Evolutionary conservation across 2,329 filamentous ascomycete species (phyloP), one percentile per base, ranked within the genome.

Genomic region (Botrytis elliptica): DNA sequence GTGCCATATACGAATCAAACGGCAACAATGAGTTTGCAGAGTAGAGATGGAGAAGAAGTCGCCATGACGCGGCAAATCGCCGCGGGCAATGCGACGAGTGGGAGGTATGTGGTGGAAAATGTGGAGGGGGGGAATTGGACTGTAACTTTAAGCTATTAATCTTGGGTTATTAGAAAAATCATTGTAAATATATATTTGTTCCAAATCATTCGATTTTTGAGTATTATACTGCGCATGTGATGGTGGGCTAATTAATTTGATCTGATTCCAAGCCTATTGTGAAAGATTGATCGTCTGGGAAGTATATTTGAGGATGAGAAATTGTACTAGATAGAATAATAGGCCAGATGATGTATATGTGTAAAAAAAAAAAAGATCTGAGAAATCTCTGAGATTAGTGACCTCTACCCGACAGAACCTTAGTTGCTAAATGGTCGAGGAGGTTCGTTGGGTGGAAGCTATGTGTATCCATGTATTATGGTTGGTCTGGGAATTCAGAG

Each of bases 111-210:
- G 14, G 10, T 69, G 29, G 66, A 69, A 14, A 38, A 33, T 33
- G 5, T 69, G 12, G 49, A n/a, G 22, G 66, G 66, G 38, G 66
- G 66, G 1, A 69, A 69, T 33, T 69, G 66, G 66, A 69, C 36
- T 33, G 66, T 69, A 25, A 57, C 36, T 12, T 12, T 69, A 6
- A 25, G 25, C 22, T 69, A 69, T 42, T 68, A 29, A 57, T 42
- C 14, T 8, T 38, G 22, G 5, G 8, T 10, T 25, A 4, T 4
- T 25, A 33, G 8, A 9, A 57, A 33, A 16, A 29, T 5, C 8
- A 68, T 62, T 9, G 9, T 10, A 52, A 20, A 38, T 18, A 20
- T 14, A 6, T 25, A 38, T 38, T 25, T 3, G 18, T 66, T 22
- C 25, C 18, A n/a, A 7, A n/a, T 16, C 10, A 14, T 52, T 5